A percentile compares a stretch with the other conserved stretches of the same genome.
These are phyloP conservation scores for Rhodotorula mucilaginosa DNA, from an alignment of 1,284 basidiomycete species.

Conservation along the genomic window DNA sequence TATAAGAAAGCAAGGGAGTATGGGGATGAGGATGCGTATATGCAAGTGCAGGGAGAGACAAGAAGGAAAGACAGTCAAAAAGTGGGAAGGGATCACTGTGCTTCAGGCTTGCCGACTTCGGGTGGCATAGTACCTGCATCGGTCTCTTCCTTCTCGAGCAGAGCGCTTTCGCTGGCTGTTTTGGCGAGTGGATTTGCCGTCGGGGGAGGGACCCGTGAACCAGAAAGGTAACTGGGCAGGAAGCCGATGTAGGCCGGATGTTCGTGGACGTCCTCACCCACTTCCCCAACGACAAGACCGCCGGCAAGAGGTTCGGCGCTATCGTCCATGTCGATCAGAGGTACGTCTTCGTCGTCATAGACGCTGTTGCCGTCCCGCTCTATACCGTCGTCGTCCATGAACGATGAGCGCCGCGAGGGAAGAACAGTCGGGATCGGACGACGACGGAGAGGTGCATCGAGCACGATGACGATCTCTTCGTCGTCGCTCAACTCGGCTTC, in stretches of 20 bases:
- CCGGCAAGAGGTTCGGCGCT: constrained; percentile 10
- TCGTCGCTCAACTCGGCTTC: constrained; percentile 15
- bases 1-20: too few species aligned
- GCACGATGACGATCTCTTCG: constrained; percentile 36
- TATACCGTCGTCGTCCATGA: constrained; percentile 5
- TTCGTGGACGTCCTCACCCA: not conserved
- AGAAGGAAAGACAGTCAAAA: too few species aligned
- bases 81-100: too few species aligned
- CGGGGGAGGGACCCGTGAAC: not conserved
- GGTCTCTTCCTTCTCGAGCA: too few species aligned
- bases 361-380: constrained; percentile 7
- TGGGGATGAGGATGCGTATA: too few species aligned
- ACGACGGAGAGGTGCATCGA: constrained; percentile 21
- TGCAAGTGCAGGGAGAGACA: too few species aligned
- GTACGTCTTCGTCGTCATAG: constrained; percentile 26
- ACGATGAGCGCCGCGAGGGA: constrained; percentile 16
- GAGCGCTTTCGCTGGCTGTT: too few species aligned
- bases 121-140: too few species aligned
- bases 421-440: not conserved
- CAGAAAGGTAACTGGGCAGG: constrained; percentile 27
- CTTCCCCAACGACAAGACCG: not conserved
- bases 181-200: too few species aligned
- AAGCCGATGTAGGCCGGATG: constrained; percentile 31
- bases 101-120: too few species aligned
- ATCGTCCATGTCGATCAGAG: constrained; percentile 25